A percentile compares a stretch with the other conserved stretches of the same genome.
Evolutionary conservation across 768 basidiomycete species (phyloP).

Genomic region (Cystobasidium tubakii): DNA sequence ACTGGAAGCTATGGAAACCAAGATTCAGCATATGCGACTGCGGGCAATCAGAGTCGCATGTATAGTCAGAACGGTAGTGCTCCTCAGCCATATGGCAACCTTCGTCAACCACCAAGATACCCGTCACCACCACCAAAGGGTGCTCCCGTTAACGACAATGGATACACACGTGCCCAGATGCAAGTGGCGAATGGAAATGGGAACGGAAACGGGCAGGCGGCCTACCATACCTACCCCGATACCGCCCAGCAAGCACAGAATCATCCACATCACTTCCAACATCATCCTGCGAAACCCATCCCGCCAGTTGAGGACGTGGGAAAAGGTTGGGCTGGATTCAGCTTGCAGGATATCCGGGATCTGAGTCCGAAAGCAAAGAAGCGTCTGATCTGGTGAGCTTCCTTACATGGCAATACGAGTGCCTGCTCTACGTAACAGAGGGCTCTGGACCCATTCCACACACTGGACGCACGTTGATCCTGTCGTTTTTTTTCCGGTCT

Average conservation of each 20-base stretch:
- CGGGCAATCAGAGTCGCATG: background rate
- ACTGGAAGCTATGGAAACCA: background rate
- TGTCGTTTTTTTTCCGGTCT: no score
- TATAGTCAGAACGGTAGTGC: background rate
- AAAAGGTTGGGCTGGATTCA: constrained; percentile 5
- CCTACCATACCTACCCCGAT: background rate
- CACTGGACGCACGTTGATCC: no score
- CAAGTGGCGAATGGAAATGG: background rate
- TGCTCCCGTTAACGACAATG: background rate
- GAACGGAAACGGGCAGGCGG: background rate
- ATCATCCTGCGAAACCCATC: background rate
- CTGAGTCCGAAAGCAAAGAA: constrained; percentile 15
- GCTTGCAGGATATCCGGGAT: background rate
- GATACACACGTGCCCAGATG: background rate
- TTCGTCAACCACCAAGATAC: background rate
- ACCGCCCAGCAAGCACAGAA: background rate
- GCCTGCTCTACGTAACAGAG: no score
- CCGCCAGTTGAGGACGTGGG: background rate
- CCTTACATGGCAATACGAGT: no score
- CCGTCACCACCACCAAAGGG: background rate
- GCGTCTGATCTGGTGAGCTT: constrained; percentile 5
- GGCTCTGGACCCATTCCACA: no score
- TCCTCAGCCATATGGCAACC: background rate
- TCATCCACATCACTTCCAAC: background rate
- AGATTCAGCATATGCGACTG: background rate